phyloP scores from a whole-genome alignment of 1,284 basidiomycete species.

The Marasmius tenuissimus region DNA sequence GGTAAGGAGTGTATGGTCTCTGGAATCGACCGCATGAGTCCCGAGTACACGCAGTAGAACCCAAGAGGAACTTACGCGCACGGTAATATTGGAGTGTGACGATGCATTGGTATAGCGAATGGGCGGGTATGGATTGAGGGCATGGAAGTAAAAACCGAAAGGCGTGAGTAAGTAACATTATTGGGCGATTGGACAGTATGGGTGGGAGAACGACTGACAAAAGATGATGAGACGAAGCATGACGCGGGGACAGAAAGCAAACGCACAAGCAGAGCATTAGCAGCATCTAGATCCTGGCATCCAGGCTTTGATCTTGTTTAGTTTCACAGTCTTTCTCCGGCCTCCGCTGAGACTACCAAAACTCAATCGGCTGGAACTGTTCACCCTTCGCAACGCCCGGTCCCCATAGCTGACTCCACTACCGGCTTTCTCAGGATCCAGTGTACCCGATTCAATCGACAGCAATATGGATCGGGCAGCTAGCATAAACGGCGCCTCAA shows the following conservation, averaged over 20 bases:
- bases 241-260: not conserved
- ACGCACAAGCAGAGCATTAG: conserved; percentile 24
- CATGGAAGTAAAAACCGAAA: conserved; percentile 11
- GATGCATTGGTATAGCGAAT: conserved; percentile 31
- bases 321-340: conserved; percentile 56
- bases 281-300: conserved; percentile 56
- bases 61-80: conserved; percentile 13
- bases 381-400: conserved; percentile 83
- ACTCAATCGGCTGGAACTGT: conserved; percentile 78
- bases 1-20: conserved; percentile 20
- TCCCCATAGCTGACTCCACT: conserved; percentile 97
- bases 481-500: conserved; percentile 90
- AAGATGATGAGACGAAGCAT: not conserved
- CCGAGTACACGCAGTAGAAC: not conserved
- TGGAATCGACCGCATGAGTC: conserved; percentile 12
- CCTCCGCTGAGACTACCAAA: conserved; percentile 74
- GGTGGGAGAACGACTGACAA: not conserved
- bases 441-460: conserved; percentile 88
- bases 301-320: conserved; percentile 60
- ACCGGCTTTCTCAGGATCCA: conserved; percentile 92
- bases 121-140: conserved; percentile 22
- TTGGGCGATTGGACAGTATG: not conserved
- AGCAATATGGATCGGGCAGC: conserved; percentile 89
- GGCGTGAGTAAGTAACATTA: conserved; percentile 5
- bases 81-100: conserved; percentile 17